These are phyloP conservation scores for Rhexocercosporidium sp. DNA, from an alignment of 2,329 filamentous ascomycete genomes.

Conservation along the genomic window DNA sequence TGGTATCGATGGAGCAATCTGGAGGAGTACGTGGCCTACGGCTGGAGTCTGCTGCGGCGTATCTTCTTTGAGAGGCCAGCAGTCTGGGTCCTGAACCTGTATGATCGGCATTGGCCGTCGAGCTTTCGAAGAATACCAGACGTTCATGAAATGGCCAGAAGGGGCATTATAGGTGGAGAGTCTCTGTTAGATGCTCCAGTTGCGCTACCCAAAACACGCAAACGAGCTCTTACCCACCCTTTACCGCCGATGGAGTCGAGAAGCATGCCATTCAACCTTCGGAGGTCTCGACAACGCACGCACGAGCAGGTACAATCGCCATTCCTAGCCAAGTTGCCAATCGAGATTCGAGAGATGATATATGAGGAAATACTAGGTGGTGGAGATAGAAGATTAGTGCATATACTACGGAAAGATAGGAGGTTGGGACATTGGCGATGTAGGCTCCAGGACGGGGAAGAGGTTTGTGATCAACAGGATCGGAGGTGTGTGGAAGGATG, in stretches of 20 bases:
- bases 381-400: slow-evolving; percentile 21
- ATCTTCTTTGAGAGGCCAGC: slow-evolving; percentile 15
- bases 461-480: slow-evolving; percentile 24
- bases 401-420: slow-evolving; percentile 27
- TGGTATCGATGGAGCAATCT: slow-evolving; percentile 9
- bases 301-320: slow-evolving; percentile 20
- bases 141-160: slow-evolving; percentile 21
- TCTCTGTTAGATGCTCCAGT: slow-evolving; percentile 19
- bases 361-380: slow-evolving; percentile 29
- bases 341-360: slow-evolving; percentile 30
- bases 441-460: slow-evolving; percentile 26
- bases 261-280: slow-evolving; percentile 20
- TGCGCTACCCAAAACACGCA: slow-evolving; percentile 24
- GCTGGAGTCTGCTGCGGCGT: not conserved
- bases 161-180: slow-evolving; percentile 16
- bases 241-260: slow-evolving; percentile 24
- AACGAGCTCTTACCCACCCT: slow-evolving; percentile 29
- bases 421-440: slow-evolving; percentile 29
- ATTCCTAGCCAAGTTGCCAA: slow-evolving; percentile 24
- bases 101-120: slow-evolving; percentile 22
- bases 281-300: slow-evolving; percentile 24
- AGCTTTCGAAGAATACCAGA: slow-evolving; percentile 20
- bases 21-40: not conserved
- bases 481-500: slow-evolving; percentile 24
- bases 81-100: slow-evolving; percentile 22